Evolutionary conservation across 495 filamentous ascomycete genomes (phyloP), one percentile per base, ranked within the genome.

Genomic region (Podospora bellae-mahoneyi): DNA sequence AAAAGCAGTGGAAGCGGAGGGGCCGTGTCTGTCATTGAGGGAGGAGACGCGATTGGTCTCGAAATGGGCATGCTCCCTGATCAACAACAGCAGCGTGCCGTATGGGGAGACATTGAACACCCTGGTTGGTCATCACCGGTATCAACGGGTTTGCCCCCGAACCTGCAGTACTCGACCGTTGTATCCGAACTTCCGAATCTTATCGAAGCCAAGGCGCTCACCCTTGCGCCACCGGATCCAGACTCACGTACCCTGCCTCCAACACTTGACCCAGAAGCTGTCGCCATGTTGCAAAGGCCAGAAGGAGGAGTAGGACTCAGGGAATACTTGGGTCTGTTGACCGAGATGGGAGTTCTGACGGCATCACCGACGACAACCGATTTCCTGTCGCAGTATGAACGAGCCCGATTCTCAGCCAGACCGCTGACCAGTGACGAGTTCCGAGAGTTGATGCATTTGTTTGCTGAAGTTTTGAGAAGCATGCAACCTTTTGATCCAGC

Each of bases 181-280:
- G 85, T 99, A 15, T 80, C 83, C 20, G 96, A 98, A 79, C 82
- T 99, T 16, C 91, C 94, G 2, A 90, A 97, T 73, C 83, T 99
- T 26, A 93, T 99, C 66, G 95, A 99, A 78, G 94, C 93, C 0
- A 93, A 93, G 78, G 95, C 93, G 6, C 88, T 95, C 15, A 91
- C 92, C 0, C 83, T 95, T 54, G 92, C 92, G 2, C 91, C 91
- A 0, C 78, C 84, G 0, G 89, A 93, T 66, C 78, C 80, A 5
- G 68, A 73, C 18, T 85, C 82, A 64, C 70, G 68, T 15, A 65
- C 78, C 10, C 71, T 81, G 3, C 79, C 78, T 28, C 79, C 82
- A 6, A 39, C 76, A 54, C 75, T 84, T 9, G 83, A 86, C 64
- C 84, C 88, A 2, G 83, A 86, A 15, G 86, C 90, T 15, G 88